phyloP scores from a whole-genome alignment of 768 basidiomycete genomes.

The Pisolithus sp. region DNA sequence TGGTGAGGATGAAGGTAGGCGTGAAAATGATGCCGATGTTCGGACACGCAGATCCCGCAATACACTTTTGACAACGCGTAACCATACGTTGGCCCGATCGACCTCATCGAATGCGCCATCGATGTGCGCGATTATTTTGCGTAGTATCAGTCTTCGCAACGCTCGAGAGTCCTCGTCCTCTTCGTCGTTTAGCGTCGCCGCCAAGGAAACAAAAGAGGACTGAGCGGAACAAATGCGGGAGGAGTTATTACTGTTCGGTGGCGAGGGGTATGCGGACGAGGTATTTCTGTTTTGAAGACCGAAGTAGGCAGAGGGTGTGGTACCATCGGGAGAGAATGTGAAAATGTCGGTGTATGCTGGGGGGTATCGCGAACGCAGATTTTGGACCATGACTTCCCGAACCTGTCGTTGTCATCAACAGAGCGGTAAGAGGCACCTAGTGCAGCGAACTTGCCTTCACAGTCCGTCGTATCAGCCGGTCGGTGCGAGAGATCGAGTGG shows the following conservation, averaged over 20 bases:
- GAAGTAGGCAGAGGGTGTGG: too few relatives aligned
- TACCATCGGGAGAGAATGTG: too few relatives aligned
- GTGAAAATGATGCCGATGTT: slow-evolving; percentile 2
- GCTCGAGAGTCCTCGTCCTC: slow-evolving; percentile 61
- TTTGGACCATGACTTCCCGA: slow-evolving; percentile 41
- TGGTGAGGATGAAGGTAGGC: not conserved
- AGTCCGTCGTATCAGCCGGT: too few relatives aligned
- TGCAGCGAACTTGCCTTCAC: too few relatives aligned
- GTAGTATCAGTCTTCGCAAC: slow-evolving; percentile 55
- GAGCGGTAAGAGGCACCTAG: not conserved
- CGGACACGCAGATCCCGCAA: slow-evolving; percentile 42
- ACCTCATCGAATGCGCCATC: slow-evolving; percentile 59
- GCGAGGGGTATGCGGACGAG: too few relatives aligned
- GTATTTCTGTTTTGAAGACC: too few relatives aligned
- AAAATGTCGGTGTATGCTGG: too few relatives aligned
- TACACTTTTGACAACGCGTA: slow-evolving; percentile 59
- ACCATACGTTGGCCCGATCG: slow-evolving; percentile 52
- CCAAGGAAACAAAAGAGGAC: slow-evolving; percentile 39
- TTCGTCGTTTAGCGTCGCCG: slow-evolving; percentile 43
- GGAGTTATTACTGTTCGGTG: too few relatives aligned
- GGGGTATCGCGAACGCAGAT: slow-evolving; percentile 34
- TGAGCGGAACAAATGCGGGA: too few relatives aligned
- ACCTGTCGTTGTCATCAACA: slow-evolving; percentile 30
- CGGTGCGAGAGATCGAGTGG: too few relatives aligned
- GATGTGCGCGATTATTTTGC: slow-evolving; percentile 56